phyloP scores from a whole-genome alignment of 2,329 filamentous ascomycete genomes.

The Raffaelea deltoideospora region DNA sequence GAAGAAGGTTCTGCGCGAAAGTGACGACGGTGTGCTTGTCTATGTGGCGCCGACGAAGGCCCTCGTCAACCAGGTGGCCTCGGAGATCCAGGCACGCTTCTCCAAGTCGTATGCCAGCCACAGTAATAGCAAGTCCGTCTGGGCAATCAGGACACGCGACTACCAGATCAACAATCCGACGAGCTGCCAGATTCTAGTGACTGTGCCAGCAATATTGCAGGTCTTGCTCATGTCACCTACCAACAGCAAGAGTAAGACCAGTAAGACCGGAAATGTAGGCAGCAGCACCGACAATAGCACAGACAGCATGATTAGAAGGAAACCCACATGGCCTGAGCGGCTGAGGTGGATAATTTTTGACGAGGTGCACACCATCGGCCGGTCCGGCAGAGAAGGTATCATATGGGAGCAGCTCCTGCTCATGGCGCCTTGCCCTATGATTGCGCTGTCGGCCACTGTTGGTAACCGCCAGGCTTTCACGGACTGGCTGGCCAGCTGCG shows the following conservation, averaged over 20 bases:
- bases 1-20: conserved; percentile 54
- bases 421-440: conserved; percentile 60
- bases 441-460: conserved; percentile 66
- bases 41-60: conserved; percentile 75
- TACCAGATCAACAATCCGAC: conserved; percentile 59
- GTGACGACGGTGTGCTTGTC: conserved; percentile 55
- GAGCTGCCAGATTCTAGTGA: conserved; percentile 62
- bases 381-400: conserved; percentile 59
- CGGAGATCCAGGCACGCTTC: conserved; percentile 62
- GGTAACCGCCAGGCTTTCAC: conserved; percentile 59
- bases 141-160: conserved; percentile 66
- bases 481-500: conserved; percentile 50
- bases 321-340: conserved; percentile 45
- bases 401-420: conserved; percentile 68
- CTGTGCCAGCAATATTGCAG: conserved; percentile 63
- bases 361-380: conserved; percentile 67
- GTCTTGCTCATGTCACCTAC: conserved; percentile 56
- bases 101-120: conserved; percentile 49
- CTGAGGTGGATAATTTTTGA: conserved; percentile 70
- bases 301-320: too few species aligned
- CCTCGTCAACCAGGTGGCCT: conserved; percentile 69
- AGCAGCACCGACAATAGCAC: too few species aligned
- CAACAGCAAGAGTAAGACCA: conserved; percentile 39
- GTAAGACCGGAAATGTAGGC: too few species aligned
- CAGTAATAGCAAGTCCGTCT: conserved; percentile 47